phyloP scores from a whole-genome alignment of 768 basidiomycete species.

The Tylopilus felleus region DNA sequence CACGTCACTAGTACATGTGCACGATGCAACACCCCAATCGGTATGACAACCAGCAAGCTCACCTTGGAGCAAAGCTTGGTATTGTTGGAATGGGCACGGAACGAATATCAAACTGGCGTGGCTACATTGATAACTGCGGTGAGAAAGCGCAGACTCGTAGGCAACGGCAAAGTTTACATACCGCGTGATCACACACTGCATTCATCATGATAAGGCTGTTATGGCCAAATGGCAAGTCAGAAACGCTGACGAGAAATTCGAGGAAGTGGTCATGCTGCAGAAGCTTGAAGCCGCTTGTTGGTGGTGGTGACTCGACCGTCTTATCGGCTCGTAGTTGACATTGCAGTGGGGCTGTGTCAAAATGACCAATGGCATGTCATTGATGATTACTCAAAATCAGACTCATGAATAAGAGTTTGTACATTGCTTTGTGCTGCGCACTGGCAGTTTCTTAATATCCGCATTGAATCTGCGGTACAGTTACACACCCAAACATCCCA shows the following conservation, averaged over 20 bases:
- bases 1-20: conserved; percentile 34
- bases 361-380: no score
- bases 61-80: conserved; percentile 62
- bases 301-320: no score
- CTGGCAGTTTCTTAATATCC: no score
- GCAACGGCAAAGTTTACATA: conserved; percentile 11
- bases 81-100: conserved; percentile 51
- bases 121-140: conserved; percentile 25
- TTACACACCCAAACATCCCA: neutral
- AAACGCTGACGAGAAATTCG: neutral
- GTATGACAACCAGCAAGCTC: conserved; percentile 1
- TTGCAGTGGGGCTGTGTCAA: no score
- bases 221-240: neutral
- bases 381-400: no score
- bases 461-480: neutral
- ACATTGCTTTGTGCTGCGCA: neutral
- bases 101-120: conserved; percentile 50
- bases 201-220: conserved; percentile 36
- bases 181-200: conserved; percentile 47
- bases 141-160: neutral
- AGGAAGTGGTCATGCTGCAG: neutral
- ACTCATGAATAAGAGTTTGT: no score
- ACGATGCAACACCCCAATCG: neutral
- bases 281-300: no score
- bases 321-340: neutral